Percentiles rank a stretch among this genome's conserved stretches.
These are phyloP conservation scores for Globisporangium paddicum DNA, from an alignment of 352 stramenopile genomes.

Conservation along the genomic window DNA sequence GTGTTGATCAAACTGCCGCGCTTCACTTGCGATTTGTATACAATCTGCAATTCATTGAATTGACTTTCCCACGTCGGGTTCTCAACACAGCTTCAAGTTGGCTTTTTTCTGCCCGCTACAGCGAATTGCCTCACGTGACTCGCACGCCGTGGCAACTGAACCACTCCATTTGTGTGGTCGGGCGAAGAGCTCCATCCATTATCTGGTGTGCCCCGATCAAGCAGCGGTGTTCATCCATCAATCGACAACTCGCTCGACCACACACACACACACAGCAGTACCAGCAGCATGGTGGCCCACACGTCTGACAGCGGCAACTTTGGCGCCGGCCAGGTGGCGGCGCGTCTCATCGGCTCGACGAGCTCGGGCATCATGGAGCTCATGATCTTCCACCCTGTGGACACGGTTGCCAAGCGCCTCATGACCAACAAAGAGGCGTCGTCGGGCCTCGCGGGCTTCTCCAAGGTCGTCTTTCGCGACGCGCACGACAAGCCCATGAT, in stretches of 20 bases:
- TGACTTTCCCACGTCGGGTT: no score
- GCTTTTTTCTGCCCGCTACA: no score
- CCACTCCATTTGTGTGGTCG: no score
- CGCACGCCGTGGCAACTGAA: no score
- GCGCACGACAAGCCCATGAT: constrained; percentile 72
- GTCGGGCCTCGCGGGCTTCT: constrained; percentile 43
- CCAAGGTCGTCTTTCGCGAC: constrained; percentile 89
- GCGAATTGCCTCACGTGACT: no score
- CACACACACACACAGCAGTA: constrained; percentile 7
- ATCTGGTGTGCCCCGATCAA: neutral
- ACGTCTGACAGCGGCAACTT: constrained; percentile 35
- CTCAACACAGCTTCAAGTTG: no score
- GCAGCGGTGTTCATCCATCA: constrained; percentile 7
- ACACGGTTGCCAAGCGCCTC: constrained; percentile 93
- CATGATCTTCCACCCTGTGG: constrained; percentile 94
- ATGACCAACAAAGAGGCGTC: constrained; percentile 89
- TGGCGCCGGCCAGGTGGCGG: constrained; percentile 46
- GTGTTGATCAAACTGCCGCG: no score
- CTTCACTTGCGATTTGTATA: no score
- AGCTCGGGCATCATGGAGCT: constrained; percentile 92
- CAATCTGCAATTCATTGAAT: no score
- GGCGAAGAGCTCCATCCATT: constrained; percentile 1
- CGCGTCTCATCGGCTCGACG: constrained; percentile 89
- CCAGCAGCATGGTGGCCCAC: constrained; percentile 38
- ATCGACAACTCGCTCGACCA: constrained; percentile 13